Conservation (phyloP, 2,329 filamentous ascomycete genomes). For the Rosellinia necatrix region DNA sequence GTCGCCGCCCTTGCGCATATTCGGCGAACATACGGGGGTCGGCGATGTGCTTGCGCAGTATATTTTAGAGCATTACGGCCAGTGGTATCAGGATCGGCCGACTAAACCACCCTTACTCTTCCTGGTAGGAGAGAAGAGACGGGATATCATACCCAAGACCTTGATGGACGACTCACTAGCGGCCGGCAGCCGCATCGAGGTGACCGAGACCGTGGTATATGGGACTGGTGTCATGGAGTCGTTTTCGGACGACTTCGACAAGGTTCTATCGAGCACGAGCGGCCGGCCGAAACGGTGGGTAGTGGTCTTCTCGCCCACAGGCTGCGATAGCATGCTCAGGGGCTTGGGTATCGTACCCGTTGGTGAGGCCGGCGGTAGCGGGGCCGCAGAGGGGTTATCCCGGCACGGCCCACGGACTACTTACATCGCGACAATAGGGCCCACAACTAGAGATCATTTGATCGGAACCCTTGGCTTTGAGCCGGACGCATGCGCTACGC, state of each 20-base stretch:
- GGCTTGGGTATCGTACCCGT: slow-evolving; percentile 57
- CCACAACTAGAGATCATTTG: slow-evolving; percentile 83
- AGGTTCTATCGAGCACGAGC: slow-evolving; percentile 52
- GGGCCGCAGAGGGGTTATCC: slow-evolving; percentile 39
- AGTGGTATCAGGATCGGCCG: slow-evolving; percentile 50
- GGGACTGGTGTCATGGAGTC: slow-evolving; percentile 81
- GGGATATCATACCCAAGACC: slow-evolving; percentile 87
- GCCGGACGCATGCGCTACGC: slow-evolving; percentile 79
- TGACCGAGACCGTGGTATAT: slow-evolving; percentile 85
- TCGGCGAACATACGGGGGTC: slow-evolving; percentile 82
- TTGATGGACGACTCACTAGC: slow-evolving; percentile 65
- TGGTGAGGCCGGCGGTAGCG: slow-evolving; percentile 49
- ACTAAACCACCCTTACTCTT: slow-evolving; percentile 74
- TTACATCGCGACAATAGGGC: slow-evolving; percentile 85
- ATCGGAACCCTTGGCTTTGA: slow-evolving; percentile 65
- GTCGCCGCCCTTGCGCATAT: slow-evolving; percentile 62
- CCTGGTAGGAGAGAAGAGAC: slow-evolving; percentile 83
- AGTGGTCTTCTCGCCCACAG: slow-evolving; percentile 73
- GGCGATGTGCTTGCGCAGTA: slow-evolving; percentile 78
- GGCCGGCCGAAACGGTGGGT: slow-evolving; percentile 63
- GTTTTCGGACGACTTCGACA: slow-evolving; percentile 71
- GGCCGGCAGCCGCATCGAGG: slow-evolving; percentile 57
- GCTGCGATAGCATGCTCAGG: slow-evolving; percentile 64
- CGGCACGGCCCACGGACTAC: slow-evolving; percentile 49
- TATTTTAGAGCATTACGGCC: slow-evolving; percentile 77